Base-by-base conservation (phyloP, 768 basidiomycete genomes). In the Boletus rubescentipes region DNA sequence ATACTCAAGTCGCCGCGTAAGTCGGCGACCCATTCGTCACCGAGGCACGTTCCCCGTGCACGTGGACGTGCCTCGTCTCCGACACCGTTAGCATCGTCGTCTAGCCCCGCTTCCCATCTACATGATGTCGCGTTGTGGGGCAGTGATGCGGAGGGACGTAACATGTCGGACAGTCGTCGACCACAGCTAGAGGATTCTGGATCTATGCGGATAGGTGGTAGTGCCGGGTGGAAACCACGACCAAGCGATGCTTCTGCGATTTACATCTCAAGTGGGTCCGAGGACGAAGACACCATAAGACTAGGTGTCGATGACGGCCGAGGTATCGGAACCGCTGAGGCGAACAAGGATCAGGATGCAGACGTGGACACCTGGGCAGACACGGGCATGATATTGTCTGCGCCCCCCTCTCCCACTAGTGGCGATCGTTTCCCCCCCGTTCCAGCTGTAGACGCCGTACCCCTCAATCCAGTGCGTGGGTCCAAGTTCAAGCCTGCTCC, bases 201-300 rank as follows among this genome's bases (percentile, higher is more conserved):
- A 49, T 40, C 37, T n/a, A 16, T 12, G 11, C 36, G 14, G 18
- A 32, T 20, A 2, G 20, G 32, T 32, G 31, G 10, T 14, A n/a
- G 5, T 18, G 41, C 51, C 1, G 36, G 31, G 15, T 40, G 51
- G 34, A 54, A 55, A 29, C 47, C 54, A 1, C 44, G 59, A 10
- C 18, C 10, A 18, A 61, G 60, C 45, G 56, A 62, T 39, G 9
- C 49, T 10, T 57, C 51, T 46, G 57, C 54, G 14, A 67, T 67
- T 26, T 67, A 46, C 44, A 67, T 67, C 20, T 68, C 67, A 9
- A 67, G 67, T 9, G 66, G 54, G 21, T 68, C 67, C 29, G 67
- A 68, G 41, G 62, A 58, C n/a, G 64, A 59, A 37, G 39, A n/a
- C 5, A 16, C n/a, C 6, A 35, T 38, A 14, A 14, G 20, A 16